Evolutionary conservation across 768 basidiomycete species (phyloP), one percentile per base, ranked within the genome.

Genomic region (Boletellus emodensis): DNA sequence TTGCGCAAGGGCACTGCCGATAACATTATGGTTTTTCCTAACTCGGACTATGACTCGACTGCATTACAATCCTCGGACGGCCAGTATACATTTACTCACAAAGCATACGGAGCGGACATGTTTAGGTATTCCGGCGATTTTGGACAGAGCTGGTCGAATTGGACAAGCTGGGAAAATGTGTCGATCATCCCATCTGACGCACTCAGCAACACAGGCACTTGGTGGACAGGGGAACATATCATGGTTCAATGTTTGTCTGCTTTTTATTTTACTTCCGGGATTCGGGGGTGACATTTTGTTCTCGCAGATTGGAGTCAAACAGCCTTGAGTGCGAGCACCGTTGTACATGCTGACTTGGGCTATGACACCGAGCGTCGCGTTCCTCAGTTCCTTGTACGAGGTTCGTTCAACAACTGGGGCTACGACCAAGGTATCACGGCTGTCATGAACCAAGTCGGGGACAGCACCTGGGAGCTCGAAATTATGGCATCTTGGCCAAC

Each of bases 401-500:
- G 94, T 42, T 83, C 85, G 0, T 96, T 90, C 79, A 96, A 96
- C 61, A 70, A 78, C 33, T 96, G 92, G 91, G 94, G 94, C 48
- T 93, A 83, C 64, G 94, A 96, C 71, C 74, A 82, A 50, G 94
- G 94, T 60, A 79, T 92, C 38, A 56, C 80, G 1, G 78, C 87
- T 36, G 58, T 78, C 55, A 90, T 95, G 86, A 70, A 67, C 26
- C 80, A 82, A 50, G 77, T 77, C 42, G 68, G 71, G 7, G 77
- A 90, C 41, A 79, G 84, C 44, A 73, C 75, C 44, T 95, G 93
- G 91, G 83, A 90, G 54, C 76, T 94, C 41, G 86, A 92, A 67
- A 84, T 95, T 63, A 93, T 92, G 85, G 80, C 89, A 30, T 72
- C 79, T 11, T 96, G 94, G 94, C 94, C 94, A 6, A 85, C 89